phyloP scores from a whole-genome alignment of 768 basidiomycete genomes.

The Tylopilus balloui region DNA sequence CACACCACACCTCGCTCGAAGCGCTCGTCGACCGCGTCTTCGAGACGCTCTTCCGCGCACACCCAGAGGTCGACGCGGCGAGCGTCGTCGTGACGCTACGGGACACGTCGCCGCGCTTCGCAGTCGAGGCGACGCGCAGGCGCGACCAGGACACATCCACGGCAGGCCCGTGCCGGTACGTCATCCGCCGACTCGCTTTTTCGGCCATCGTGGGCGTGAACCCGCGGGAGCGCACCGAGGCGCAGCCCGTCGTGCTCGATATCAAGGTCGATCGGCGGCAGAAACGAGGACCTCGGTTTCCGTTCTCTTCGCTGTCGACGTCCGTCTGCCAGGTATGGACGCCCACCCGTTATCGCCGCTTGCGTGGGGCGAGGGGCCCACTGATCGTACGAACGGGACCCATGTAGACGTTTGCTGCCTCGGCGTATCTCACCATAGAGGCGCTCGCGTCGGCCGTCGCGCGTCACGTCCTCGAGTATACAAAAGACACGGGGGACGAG shows the following conservation, averaged over 20 bases:
- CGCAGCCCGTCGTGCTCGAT: conserved; percentile 56
- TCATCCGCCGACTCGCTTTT: conserved; percentile 42
- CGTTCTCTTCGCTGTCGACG: conserved; percentile 25
- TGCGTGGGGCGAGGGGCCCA: background rate
- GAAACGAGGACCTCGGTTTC: conserved; percentile 1
- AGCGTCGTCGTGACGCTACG: conserved; percentile 43
- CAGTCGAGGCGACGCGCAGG: conserved; percentile 36
- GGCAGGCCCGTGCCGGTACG: conserved; percentile 18
- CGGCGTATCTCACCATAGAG: conserved; percentile 63
- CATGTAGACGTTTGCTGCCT: conserved; percentile 43
- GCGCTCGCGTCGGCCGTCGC: conserved; percentile 60
- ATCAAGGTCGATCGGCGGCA: conserved; percentile 33
- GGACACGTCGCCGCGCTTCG: conserved; percentile 44
- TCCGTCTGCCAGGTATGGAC: conserved; percentile 27
- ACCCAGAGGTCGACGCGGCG: conserved; percentile 35
- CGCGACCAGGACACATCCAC: conserved; percentile 13
- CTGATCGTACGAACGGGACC: background rate
- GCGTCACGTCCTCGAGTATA: conserved; percentile 37
- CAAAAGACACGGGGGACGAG: conserved; percentile 14
- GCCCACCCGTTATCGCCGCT: background rate
- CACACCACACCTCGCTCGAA: conserved; percentile 42
- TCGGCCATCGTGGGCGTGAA: conserved; percentile 65
- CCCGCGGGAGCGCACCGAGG: conserved; percentile 56
- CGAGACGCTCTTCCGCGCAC: conserved; percentile 33
- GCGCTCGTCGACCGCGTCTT: conserved; percentile 42